Conservation (phyloP, 495 filamentous ascomycete genomes). For the Terfezia claveryi region DNA sequence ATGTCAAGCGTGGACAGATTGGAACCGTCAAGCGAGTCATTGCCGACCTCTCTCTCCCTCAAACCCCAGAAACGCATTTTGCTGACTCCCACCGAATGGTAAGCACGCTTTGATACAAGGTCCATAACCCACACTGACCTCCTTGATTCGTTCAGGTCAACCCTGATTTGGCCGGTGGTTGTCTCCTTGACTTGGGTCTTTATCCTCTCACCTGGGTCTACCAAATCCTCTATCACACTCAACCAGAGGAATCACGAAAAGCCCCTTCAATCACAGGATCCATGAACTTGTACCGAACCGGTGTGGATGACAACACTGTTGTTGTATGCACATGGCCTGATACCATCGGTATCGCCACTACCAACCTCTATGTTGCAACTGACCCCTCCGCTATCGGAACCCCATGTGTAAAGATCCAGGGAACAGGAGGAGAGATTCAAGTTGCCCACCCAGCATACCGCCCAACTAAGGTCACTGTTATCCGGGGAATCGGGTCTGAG, state of each 20-base stretch:
- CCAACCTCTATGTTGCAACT: constrained; percentile 42
- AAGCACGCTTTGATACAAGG: not conserved
- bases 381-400: constrained; percentile 43
- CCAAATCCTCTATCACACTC: constrained; percentile 68
- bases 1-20: constrained; percentile 45
- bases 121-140: not conserved
- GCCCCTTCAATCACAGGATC: constrained; percentile 34
- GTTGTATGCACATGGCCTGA: constrained; percentile 59
- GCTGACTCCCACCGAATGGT: constrained; percentile 50
- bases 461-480: constrained; percentile 39
- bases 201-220: constrained; percentile 87
- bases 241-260: constrained; percentile 28
- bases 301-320: constrained; percentile 62
- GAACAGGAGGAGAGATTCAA: constrained; percentile 68
- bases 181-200: constrained; percentile 64
- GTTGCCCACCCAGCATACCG: constrained; percentile 53
- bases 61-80: constrained; percentile 24
- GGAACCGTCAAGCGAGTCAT: constrained; percentile 56
- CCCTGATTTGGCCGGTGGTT: constrained; percentile 63
- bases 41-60: constrained; percentile 40
- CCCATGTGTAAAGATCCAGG: constrained; percentile 61
- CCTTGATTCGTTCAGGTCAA: constrained; percentile 26
- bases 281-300: constrained; percentile 59
- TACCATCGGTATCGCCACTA: constrained; percentile 58
- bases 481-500: constrained; percentile 24